Conservation (phyloP, 1,284 basidiomycete genomes). For the Tremellales sp. region DNA sequence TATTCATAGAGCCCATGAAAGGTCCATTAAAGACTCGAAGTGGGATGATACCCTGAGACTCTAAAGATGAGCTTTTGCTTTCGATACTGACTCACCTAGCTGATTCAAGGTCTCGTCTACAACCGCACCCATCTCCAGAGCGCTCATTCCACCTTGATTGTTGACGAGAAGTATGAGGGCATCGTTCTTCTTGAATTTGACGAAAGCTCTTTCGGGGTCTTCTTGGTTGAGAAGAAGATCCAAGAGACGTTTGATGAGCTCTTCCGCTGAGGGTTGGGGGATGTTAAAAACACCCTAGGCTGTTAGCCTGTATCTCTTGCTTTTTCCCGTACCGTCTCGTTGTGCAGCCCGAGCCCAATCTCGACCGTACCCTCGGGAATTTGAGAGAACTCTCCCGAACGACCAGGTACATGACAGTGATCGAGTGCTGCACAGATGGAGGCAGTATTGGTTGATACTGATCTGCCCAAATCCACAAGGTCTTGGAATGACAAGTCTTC, state of each 20-base stretch:
- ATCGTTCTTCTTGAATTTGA: slow-evolving; percentile 49
- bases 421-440: slow-evolving; percentile 51
- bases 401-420: slow-evolving; percentile 53
- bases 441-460: slow-evolving; percentile 44
- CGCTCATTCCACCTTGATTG: slow-evolving; percentile 52
- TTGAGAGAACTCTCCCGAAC: slow-evolving; percentile 45
- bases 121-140: slow-evolving; percentile 51
- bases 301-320: slow-evolving; percentile 6
- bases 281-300: slow-evolving; percentile 44
- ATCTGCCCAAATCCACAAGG: slow-evolving; percentile 38
- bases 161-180: slow-evolving; percentile 48
- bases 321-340: slow-evolving; percentile 49
- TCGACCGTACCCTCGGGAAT: slow-evolving; percentile 50
- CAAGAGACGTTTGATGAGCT: slow-evolving; percentile 36
- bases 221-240: slow-evolving; percentile 46
- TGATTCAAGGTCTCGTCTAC: slow-evolving; percentile 48
- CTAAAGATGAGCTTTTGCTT: slow-evolving; percentile 8
- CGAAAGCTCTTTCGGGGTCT: slow-evolving; percentile 50
- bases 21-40: slow-evolving; percentile 48
- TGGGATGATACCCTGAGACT: slow-evolving; percentile 40
- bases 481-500: slow-evolving; percentile 33
- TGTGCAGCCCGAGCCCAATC: slow-evolving; percentile 53
- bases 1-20: slow-evolving; percentile 54
- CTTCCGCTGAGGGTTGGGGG: slow-evolving; percentile 34
- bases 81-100: slow-evolving; percentile 34